These are phyloP conservation scores for Dictyophora rubrovolvata DNA, from an alignment of 768 basidiomycete genomes.

Conservation along the genomic window DNA sequence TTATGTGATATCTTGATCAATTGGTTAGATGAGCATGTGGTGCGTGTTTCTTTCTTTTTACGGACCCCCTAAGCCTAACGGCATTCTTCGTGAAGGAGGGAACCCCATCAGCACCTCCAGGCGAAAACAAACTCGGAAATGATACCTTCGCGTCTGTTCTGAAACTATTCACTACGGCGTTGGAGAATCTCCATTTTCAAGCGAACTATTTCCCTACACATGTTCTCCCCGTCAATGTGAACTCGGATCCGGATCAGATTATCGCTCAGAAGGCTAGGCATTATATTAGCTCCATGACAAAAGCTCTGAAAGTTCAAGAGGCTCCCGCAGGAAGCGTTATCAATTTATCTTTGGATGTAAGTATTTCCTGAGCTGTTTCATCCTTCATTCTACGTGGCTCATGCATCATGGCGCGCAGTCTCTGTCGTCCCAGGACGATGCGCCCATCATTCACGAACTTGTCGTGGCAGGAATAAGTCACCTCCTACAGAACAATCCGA, in stretches of 20 bases:
- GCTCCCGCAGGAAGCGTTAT: neutral
- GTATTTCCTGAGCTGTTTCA: neutral
- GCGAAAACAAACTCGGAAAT: neutral
- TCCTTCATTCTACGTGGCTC: too few species aligned
- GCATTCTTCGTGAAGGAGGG: neutral
- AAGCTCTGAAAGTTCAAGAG: neutral
- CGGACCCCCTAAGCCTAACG: neutral
- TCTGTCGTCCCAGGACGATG: neutral
- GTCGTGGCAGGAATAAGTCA: slow-evolving; percentile 75
- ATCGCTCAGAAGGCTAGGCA: neutral
- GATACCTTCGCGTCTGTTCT: neutral
- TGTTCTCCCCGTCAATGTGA: neutral
- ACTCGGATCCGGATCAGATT: neutral
- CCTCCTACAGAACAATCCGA: slow-evolving; percentile 73
- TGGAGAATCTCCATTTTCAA: neutral
- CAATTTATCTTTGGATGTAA: neutral
- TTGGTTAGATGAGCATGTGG: slow-evolving; percentile 55
- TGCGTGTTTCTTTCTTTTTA: slow-evolving; percentile 28
- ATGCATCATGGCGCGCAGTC: neutral
- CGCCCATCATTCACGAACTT: slow-evolving; percentile 48
- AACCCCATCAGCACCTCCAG: neutral
- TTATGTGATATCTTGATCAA: slow-evolving; percentile 67
- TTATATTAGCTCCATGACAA: neutral
- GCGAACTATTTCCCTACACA: neutral
- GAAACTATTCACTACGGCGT: neutral